Percentiles rank a stretch among this genome's conserved stretches.
These are phyloP conservation scores for Aspergillus novofumigatus DNA, from an alignment of 2,329 filamentous ascomycete genomes.

Conservation along the genomic window DNA sequence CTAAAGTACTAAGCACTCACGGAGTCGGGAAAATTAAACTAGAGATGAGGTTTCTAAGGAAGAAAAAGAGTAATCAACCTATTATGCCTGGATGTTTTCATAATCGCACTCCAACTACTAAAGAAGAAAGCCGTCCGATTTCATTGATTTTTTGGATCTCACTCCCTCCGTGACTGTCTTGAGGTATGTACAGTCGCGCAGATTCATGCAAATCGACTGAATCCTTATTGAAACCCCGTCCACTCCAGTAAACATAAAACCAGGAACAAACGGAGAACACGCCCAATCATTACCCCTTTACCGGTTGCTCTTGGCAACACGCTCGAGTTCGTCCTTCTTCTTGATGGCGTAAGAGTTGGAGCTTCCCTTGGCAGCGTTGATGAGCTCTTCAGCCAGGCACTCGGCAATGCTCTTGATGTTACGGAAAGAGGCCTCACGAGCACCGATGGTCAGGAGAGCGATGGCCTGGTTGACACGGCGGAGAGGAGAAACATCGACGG, in stretches of 20 bases:
- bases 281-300: conserved; percentile 58
- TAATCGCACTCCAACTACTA: conserved; percentile 42
- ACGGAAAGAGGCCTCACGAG: conserved; percentile 97
- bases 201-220: conserved; percentile 40
- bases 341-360: conserved; percentile 99
- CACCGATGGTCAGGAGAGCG: conserved; percentile 96
- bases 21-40: neutral
- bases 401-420: conserved; percentile 99
- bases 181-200: conserved; percentile 39
- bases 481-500: conserved; percentile 99
- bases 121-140: conserved; percentile 37
- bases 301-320: conserved; percentile 99
- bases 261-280: conserved; percentile 38
- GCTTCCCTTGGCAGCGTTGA: conserved; percentile 99
- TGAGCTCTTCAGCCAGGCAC: conserved; percentile 99
- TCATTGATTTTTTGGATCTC: conserved; percentile 35
- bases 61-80: conserved; percentile 22
- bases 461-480: conserved; percentile 99
- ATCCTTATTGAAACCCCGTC: conserved; percentile 39
- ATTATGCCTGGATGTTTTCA: conserved; percentile 29
- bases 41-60: neutral
- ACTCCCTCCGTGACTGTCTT: conserved; percentile 36
- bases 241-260: conserved; percentile 39
- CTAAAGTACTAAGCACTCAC: neutral
- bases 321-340: conserved; percentile 99